Conservation (phyloP, 1,284 basidiomycete genomes). For the Pascua sp. region DNA sequence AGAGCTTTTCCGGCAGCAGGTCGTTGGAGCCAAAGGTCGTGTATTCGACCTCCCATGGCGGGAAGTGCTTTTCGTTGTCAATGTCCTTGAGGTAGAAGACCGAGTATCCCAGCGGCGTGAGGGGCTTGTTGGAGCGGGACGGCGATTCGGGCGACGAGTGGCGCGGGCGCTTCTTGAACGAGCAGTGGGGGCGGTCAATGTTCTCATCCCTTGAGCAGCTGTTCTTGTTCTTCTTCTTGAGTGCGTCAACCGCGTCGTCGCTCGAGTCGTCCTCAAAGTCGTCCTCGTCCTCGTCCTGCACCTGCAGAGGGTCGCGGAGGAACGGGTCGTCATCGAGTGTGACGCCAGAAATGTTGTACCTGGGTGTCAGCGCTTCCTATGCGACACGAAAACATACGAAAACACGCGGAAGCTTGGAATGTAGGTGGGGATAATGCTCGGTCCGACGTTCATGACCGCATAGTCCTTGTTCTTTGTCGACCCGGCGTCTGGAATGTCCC, state of each 20-base stretch:
- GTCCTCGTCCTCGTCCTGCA: slow-evolving; percentile 21
- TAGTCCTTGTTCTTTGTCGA: slow-evolving; percentile 64
- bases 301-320: slow-evolving; percentile 3
- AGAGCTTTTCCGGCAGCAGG: slow-evolving; percentile 44
- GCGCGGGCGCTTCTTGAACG: slow-evolving; percentile 42
- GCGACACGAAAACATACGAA: slow-evolving; percentile 51
- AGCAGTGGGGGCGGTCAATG: slow-evolving; percentile 49
- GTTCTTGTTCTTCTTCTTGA: slow-evolving; percentile 35
- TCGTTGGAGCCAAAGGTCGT: slow-evolving; percentile 59
- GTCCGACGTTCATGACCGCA: slow-evolving; percentile 70
- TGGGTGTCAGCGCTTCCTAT: slow-evolving; percentile 2
- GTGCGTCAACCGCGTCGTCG: slow-evolving; percentile 4
- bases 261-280: slow-evolving; percentile 10
- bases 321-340: slow-evolving; percentile 23
- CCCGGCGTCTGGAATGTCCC: slow-evolving; percentile 51
- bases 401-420: slow-evolving; percentile 77
- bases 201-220: slow-evolving; percentile 41
- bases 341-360: slow-evolving; percentile 62
- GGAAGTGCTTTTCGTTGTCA: slow-evolving; percentile 57
- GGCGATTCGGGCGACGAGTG: slow-evolving; percentile 42
- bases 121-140: slow-evolving; percentile 35
- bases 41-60: slow-evolving; percentile 75
- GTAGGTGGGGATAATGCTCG: slow-evolving; percentile 84
- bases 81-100: slow-evolving; percentile 75
- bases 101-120: slow-evolving; percentile 42